These are phyloP conservation scores for Lactarius hatsudake DNA, from an alignment of 768 basidiomycete genomes.

Conservation along the genomic window DNA sequence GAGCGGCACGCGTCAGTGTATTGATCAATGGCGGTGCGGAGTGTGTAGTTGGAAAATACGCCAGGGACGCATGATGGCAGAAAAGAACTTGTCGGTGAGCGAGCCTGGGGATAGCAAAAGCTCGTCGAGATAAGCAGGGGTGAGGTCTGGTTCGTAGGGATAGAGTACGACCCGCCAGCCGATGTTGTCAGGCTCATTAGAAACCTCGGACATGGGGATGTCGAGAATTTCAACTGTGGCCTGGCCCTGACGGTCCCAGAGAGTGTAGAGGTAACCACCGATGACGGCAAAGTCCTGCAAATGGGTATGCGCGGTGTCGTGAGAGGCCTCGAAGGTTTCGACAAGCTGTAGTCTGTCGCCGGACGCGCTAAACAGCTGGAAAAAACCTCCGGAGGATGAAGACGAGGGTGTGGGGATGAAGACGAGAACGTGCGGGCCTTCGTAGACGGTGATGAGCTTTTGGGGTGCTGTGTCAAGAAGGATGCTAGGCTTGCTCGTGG, in stretches of 20 bases:
- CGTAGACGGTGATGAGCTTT: constrained; percentile 63
- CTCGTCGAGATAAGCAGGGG: constrained; percentile 87
- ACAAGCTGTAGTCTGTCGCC: constrained; percentile 59
- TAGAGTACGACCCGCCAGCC: constrained; percentile 58
- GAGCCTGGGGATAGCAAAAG: constrained; percentile 68
- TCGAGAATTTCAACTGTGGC: constrained; percentile 61
- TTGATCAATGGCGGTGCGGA: constrained; percentile 77
- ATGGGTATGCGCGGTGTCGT: constrained; percentile 60
- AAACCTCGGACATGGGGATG: constrained; percentile 42
- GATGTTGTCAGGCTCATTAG: constrained; percentile 33
- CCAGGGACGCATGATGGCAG: constrained; percentile 86
- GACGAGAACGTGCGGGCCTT: constrained; percentile 59
- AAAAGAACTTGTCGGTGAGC: constrained; percentile 74
- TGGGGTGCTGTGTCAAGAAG: constrained; percentile 61
- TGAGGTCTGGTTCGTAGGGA: constrained; percentile 71
- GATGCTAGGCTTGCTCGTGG: constrained; percentile 40
- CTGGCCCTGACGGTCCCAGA: constrained; percentile 82
- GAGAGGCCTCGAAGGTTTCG: constrained; percentile 57
- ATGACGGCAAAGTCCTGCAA: constrained; percentile 74
- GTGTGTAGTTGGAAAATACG: constrained; percentile 79
- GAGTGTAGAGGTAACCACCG: constrained; percentile 52
- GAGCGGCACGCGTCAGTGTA: constrained; percentile 74
- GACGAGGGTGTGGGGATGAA: constrained; percentile 71
- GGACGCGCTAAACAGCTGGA: constrained; percentile 60
- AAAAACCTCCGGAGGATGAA: constrained; percentile 71